Percentiles rank a stretch among this genome's conserved stretches.
These are phyloP conservation scores for Aspergillus taichungensis DNA, from an alignment of 495 filamentous ascomycete species.

Conservation along the genomic window DNA sequence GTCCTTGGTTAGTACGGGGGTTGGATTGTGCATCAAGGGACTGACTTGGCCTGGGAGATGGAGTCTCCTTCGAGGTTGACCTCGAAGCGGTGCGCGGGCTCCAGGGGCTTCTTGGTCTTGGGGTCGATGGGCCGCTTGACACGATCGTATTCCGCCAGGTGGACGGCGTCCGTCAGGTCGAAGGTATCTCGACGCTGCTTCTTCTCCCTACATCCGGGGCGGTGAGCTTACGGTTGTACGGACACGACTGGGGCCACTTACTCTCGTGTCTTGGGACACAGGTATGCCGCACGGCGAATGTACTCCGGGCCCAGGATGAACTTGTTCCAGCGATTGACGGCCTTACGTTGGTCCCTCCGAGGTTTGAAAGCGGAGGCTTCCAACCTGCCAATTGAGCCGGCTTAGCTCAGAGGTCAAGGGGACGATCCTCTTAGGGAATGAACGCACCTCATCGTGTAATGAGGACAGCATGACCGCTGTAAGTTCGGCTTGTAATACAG, in stretches of 20 bases:
- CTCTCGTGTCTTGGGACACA: conserved; percentile 70
- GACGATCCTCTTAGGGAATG: conserved; percentile 4
- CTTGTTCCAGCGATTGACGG: conserved; percentile 83
- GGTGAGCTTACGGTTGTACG: conserved; percentile 6
- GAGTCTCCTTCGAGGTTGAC: conserved; percentile 72
- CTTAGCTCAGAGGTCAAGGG: background rate
- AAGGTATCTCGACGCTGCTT: conserved; percentile 64
- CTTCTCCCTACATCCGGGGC: conserved; percentile 48
- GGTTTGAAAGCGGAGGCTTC: conserved; percentile 63
- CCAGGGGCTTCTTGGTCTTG: conserved; percentile 45
- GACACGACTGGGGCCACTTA: conserved; percentile 24
- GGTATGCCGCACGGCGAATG: conserved; percentile 57
- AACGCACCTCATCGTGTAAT: conserved; percentile 76
- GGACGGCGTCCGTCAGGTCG: conserved; percentile 61
- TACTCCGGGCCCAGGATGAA: conserved; percentile 76
- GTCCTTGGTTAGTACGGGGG: background rate
- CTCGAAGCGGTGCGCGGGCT: conserved; percentile 70
- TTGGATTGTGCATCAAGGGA: background rate
- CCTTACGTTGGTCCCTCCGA: conserved; percentile 73
- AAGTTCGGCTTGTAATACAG: conserved; percentile 91
- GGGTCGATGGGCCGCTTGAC: conserved; percentile 43
- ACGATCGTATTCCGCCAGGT: conserved; percentile 57
- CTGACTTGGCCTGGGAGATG: conserved; percentile 82
- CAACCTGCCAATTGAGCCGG: conserved; percentile 35
- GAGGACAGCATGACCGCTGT: conserved; percentile 79